Evolutionary conservation across 768 basidiomycete species (phyloP), one percentile per base, ranked within the genome.

Genomic region (Macrocybe gigantea): DNA sequence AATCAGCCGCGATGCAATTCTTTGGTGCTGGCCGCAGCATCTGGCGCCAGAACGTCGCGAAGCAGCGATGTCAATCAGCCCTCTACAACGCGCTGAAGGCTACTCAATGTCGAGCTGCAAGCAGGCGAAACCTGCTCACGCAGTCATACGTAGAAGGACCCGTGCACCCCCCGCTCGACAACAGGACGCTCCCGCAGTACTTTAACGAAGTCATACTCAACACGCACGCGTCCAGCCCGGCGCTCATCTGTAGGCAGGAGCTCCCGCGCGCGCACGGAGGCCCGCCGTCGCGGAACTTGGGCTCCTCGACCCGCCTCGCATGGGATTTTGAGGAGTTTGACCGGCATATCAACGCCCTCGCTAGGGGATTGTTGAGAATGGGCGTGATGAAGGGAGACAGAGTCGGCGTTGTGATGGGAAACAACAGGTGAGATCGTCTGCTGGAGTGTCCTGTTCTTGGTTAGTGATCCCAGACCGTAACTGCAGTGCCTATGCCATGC

Each of bases 351-450:
- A 65, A 72, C 38, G 82, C 87, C 3, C 71, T 88, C 5, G 80
- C 89, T 1, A 69, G 85, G 41, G 90, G 89, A 0, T 68, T 93
- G 13, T 49, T 89, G 10, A 64, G 63, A 1, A 65, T 91, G 67
- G 88, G 88, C 11, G 81, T 93, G 4, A 66, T 69, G 60, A 84
- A 78, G 59, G 89, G 90, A 0, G 87, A 90, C 53, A 71, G 89
- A 6, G 80, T 92, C 14, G 90, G 76, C 1, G 85, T 89, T 6
- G 64, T 91, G 35, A 88, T 92, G 88, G 89, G 88, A 5, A 93
- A 91, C 51, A 86, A 79, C 50, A 92, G 89, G 89, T 87, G 53
- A 33, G 68, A 53, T 45, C 3, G 29, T 22, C 36, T 10, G 6
- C 29, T 37, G 14, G n/a, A 14, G 35, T 30, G 30, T 49, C 40